Base-by-base conservation (phyloP, 345 rosid species). In the Syzygium oleosum region DNA sequence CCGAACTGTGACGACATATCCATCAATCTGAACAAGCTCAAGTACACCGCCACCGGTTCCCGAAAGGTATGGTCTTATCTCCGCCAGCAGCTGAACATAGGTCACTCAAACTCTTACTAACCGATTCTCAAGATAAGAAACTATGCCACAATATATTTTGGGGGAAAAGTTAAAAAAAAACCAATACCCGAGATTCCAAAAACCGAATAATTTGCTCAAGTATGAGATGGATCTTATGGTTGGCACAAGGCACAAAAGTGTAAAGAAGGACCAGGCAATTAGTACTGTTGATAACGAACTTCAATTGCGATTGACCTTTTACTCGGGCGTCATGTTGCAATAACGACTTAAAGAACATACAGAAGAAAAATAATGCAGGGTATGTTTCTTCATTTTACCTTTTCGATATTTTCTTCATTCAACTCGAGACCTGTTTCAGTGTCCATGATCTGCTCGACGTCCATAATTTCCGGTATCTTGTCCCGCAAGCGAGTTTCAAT, bases 41-140 rank as follows among this genome's bases (percentile, higher is more conserved):
- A 96, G 96, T 34, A 90, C 91, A 31, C 98, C 99, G 77, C 99
- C 99, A 86, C 99, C 99, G 0, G 99, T 93, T 15, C 99, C 99
- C 1, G 95, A 92, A 22, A 97, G 93, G 92, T 95, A 96, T 16
- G 99, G 99, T 84, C 99, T 90, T 84, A 97, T 92, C 92, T 96
- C 99, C 8, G 96, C 91, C 43, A 96, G 98, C 86, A 96, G 92
- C 99, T 96, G 92, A 79, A 91, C 85, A 34, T 51, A 21, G 84
- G 86, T 31, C 7, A 7, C 3, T 73, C 2, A 7, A 73, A 16
- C 77, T 34, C 46, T 79, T 87, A 63, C 46, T 84, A 49, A 84
- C 21, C 12, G 0, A 56, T 21, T 73, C 80, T 73, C 80, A 73
- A 68, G 46, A 68, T 34, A 68, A 68, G 19, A 23, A 68, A 31